Conservation (phyloP, 495 filamentous ascomycete species). For the Penicillium steckii region DNA sequence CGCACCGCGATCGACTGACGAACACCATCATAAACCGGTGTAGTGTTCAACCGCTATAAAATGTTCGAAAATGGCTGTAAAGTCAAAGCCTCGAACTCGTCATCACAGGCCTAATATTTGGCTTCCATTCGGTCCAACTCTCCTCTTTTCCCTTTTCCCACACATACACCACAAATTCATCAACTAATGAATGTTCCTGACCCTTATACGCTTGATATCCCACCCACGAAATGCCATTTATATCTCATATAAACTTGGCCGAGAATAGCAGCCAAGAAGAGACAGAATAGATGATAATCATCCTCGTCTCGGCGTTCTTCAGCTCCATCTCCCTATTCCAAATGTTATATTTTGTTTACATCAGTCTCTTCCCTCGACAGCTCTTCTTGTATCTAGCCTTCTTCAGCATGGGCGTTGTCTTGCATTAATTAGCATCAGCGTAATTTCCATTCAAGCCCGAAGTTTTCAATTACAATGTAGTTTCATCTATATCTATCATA, state of each 20-base stretch:
- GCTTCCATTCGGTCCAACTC: neutral
- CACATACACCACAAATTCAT: neutral
- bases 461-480: too few species aligned
- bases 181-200: slow-evolving; percentile 6
- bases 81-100: neutral
- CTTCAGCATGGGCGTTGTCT: slow-evolving; percentile 34
- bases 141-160: neutral
- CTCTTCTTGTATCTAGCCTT: slow-evolving; percentile 27
- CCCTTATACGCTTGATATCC: slow-evolving; percentile 2
- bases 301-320: slow-evolving; percentile 8
- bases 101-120: neutral
- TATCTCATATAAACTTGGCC: neutral
- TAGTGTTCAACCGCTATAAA: too few species aligned
- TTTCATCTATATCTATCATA: too few species aligned
- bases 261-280: slow-evolving; percentile 6
- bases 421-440: slow-evolving; percentile 33
- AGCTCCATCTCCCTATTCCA: slow-evolving; percentile 3
- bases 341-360: neutral
- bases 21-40: neutral
- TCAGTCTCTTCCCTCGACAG: slow-evolving; percentile 1
- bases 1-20: neutral
- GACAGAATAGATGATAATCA: slow-evolving; percentile 3
- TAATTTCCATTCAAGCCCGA: slow-evolving; percentile 23
- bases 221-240: neutral
- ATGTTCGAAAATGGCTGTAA: too few species aligned